Evolutionary conservation across 169 alveolate species (phyloP).

Genomic region (Eimeria sp.): DNA sequence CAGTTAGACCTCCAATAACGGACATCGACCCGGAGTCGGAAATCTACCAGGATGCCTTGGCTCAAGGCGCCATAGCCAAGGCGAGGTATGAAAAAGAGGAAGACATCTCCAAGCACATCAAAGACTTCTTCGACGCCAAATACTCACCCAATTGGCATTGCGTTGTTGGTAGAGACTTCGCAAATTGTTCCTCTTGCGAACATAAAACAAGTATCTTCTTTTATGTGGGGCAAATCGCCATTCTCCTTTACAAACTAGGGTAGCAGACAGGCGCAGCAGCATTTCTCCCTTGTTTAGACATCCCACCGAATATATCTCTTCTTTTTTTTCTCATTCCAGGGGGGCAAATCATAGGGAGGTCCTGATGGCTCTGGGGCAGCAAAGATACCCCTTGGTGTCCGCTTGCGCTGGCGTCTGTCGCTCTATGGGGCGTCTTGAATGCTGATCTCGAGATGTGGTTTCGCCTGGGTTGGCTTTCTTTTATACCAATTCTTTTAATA

Average conservation of each 20-base stretch:
- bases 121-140: constrained; percentile 93
- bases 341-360: neutral
- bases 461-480: neutral
- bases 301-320: too few relatives aligned
- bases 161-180: constrained; percentile 96
- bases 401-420: neutral
- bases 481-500: neutral
- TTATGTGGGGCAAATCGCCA: constrained; percentile 95
- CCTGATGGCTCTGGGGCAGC: constrained; percentile 26
- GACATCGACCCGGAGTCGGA: constrained; percentile 82
- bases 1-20: constrained; percentile 53
- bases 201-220: constrained; percentile 93
- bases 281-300: neutral
- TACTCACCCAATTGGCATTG: constrained; percentile 97
- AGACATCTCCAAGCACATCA: constrained; percentile 92
- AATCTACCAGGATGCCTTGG: constrained; percentile 84
- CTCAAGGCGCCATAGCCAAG: constrained; percentile 82
- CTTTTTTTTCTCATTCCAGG: neutral
- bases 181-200: constrained; percentile 93
- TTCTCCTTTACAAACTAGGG: constrained; percentile 84
- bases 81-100: constrained; percentile 89
- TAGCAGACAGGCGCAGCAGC: neutral
- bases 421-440: neutral
- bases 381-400: neutral
- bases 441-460: constrained; percentile 17